Conservation (phyloP, 163 green algal genomes). For the Scenedesmus sp. region DNA sequence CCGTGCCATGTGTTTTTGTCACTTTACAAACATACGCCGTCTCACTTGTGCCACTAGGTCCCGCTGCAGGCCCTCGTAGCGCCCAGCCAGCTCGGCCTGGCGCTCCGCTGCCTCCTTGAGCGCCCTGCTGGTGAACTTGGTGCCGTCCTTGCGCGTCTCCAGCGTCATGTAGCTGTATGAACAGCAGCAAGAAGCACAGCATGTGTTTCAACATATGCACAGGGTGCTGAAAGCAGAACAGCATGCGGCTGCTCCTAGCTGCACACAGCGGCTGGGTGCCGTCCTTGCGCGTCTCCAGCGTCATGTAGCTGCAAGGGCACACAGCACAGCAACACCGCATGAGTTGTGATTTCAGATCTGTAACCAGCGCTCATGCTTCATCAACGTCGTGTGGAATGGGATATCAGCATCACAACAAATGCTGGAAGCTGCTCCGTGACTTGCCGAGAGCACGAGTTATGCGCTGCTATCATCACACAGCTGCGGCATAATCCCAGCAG, state of each 20-base stretch:
- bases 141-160: slow-evolving; percentile 96
- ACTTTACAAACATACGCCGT: too few relatives aligned
- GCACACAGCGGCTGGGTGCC: background rate
- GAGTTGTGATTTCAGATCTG: too few relatives aligned
- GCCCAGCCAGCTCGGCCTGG: slow-evolving; percentile 68
- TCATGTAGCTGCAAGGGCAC: background rate
- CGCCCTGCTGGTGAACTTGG: slow-evolving; percentile 94
- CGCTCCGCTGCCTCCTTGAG: slow-evolving; percentile 80
- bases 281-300: background rate
- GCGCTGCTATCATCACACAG: too few relatives aligned
- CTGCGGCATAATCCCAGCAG: too few relatives aligned
- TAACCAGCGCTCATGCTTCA: too few relatives aligned
- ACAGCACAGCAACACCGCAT: too few relatives aligned
- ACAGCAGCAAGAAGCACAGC: background rate
- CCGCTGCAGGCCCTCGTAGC: slow-evolving; percentile 85
- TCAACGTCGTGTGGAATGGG: too few relatives aligned
- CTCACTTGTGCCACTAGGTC: slow-evolving; percentile 86
- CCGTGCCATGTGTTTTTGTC: too few relatives aligned
- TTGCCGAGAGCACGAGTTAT: too few relatives aligned
- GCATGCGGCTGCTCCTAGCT: too few relatives aligned
- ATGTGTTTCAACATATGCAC: background rate
- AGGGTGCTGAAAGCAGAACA: background rate
- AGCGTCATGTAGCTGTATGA: slow-evolving; percentile 80
- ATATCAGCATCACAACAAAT: too few relatives aligned
- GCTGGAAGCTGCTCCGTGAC: too few relatives aligned